phyloP scores from a whole-genome alignment of 2,329 filamentous ascomycete species.

The Trichoderma arundinaceum region DNA sequence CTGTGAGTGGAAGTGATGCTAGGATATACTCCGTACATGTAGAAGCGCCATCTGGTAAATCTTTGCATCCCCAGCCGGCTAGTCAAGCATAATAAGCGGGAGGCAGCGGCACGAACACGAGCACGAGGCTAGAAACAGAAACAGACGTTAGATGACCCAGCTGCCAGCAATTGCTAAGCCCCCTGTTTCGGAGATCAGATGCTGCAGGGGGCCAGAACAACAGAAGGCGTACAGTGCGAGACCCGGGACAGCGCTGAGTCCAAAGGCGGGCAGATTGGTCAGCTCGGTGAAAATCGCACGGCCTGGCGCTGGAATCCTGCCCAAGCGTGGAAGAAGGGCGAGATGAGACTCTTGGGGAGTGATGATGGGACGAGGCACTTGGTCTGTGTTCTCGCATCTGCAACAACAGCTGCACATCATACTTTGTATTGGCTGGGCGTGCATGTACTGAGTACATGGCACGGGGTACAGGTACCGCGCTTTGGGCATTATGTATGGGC shows the following conservation, averaged over 20 bases:
- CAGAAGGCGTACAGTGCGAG: background rate
- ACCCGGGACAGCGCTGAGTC: too few species aligned
- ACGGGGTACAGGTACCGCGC: background rate
- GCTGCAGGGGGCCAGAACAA: slow-evolving; percentile 1
- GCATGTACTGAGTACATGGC: background rate
- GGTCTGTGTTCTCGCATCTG: too few species aligned
- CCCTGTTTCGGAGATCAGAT: slow-evolving; percentile 29
- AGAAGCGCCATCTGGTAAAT: background rate
- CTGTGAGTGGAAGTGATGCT: background rate
- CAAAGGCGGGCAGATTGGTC: background rate
- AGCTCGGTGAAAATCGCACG: background rate
- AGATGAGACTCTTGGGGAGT: background rate
- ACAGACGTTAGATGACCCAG: slow-evolving; percentile 9
- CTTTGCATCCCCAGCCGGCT: background rate
- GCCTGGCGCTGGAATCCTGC: too few species aligned
- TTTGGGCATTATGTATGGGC: too few species aligned
- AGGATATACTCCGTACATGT: background rate
- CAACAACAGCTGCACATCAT: too few species aligned
- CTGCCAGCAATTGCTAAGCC: slow-evolving; percentile 6
- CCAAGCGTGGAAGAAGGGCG: too few species aligned
- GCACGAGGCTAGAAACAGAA: slow-evolving; percentile 16
- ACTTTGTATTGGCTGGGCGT: too few species aligned
- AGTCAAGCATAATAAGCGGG: background rate
- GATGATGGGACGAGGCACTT: too few species aligned
- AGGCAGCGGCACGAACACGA: slow-evolving; percentile 22